phyloP scores from a whole-genome alignment of 345 rosid genomes.

The Brassica incana region DNA sequence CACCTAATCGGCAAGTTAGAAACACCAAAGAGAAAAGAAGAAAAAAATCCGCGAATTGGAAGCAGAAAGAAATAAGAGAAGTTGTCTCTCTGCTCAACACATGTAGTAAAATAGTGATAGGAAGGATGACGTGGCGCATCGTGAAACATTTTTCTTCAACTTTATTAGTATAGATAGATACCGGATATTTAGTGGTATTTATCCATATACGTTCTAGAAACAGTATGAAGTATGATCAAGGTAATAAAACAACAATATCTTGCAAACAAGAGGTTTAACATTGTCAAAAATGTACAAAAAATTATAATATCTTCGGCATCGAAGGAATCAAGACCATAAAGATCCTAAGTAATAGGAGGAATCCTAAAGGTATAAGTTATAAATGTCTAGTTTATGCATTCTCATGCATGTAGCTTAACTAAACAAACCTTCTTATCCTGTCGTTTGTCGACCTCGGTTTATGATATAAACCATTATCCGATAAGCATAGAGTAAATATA shows the following conservation, averaged over 20 bases:
- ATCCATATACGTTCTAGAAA: conserved; percentile 16
- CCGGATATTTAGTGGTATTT: not conserved
- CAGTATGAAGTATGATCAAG: not conserved
- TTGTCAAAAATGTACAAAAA: conserved; percentile 18
- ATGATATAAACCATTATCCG: conserved; percentile 29
- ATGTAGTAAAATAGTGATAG: too few species aligned
- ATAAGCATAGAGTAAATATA: conserved; percentile 17
- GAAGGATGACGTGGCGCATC: too few species aligned
- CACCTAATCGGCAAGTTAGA: too few species aligned
- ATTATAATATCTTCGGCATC: conserved; percentile 30
- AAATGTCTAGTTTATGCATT: conserved; percentile 17
- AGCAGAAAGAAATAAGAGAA: too few species aligned
- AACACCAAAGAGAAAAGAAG: too few species aligned
- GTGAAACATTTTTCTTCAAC: too few species aligned
- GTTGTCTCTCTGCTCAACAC: too few species aligned
- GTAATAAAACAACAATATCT: conserved; percentile 6
- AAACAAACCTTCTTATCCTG: conserved; percentile 20
- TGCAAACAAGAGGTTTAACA: conserved; percentile 13
- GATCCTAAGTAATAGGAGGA: conserved; percentile 35
- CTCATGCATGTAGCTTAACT: conserved; percentile 23
- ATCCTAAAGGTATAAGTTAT: not conserved
- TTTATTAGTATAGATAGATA: not conserved
- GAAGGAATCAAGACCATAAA: conserved; percentile 25
- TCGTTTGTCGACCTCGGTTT: conserved; percentile 22
- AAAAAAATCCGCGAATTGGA: too few species aligned